A percentile compares a stretch with the other conserved stretches of the same genome.
Evolutionary conservation across 2,329 filamentous ascomycete genomes (phyloP).

Genomic region (Amphichorda felina): DNA sequence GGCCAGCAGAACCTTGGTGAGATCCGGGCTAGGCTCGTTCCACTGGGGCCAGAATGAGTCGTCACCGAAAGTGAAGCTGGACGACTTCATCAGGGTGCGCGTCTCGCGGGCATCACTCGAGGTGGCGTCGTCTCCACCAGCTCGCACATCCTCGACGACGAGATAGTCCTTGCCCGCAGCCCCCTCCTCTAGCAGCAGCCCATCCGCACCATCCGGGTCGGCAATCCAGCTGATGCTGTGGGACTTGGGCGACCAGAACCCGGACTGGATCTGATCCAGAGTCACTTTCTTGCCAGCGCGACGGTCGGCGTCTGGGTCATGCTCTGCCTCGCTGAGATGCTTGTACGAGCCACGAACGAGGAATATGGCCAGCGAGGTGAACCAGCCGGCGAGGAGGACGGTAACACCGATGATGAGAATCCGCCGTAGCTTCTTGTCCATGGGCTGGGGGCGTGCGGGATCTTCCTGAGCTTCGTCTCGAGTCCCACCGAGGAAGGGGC

Average conservation of each 20-base stretch:
- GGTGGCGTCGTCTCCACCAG: constrained; percentile 9
- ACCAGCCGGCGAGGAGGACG: constrained; percentile 56
- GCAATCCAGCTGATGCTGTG: constrained; percentile 68
- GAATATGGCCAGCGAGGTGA: constrained; percentile 55
- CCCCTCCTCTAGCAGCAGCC: constrained; percentile 66
- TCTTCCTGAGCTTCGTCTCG: constrained; percentile 8
- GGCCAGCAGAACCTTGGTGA: constrained; percentile 77
- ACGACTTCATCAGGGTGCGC: constrained; percentile 64
- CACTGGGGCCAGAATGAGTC: constrained; percentile 42
- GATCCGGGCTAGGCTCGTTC: constrained; percentile 67
- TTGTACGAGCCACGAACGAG: constrained; percentile 53
- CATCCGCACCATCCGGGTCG: constrained; percentile 67
- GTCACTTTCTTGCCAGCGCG: constrained; percentile 63
- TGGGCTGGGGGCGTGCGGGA: constrained; percentile 32
- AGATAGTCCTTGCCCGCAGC: constrained; percentile 59
- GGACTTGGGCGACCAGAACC: constrained; percentile 50
- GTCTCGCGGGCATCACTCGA: constrained; percentile 29
- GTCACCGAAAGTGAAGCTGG: constrained; percentile 47
- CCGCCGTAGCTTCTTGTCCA: constrained; percentile 55
- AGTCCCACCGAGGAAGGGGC: constrained; percentile 34
- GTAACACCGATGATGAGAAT: constrained; percentile 48
- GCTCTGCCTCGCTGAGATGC: constrained; percentile 47
- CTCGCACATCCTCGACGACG: constrained; percentile 73
- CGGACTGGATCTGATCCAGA: constrained; percentile 55
- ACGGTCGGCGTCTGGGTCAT: constrained; percentile 57